Percentiles rank a stretch among this genome's conserved stretches.
Conservation (phyloP, 768 basidiomycete genomes). For the Trametes punicea region DNA sequence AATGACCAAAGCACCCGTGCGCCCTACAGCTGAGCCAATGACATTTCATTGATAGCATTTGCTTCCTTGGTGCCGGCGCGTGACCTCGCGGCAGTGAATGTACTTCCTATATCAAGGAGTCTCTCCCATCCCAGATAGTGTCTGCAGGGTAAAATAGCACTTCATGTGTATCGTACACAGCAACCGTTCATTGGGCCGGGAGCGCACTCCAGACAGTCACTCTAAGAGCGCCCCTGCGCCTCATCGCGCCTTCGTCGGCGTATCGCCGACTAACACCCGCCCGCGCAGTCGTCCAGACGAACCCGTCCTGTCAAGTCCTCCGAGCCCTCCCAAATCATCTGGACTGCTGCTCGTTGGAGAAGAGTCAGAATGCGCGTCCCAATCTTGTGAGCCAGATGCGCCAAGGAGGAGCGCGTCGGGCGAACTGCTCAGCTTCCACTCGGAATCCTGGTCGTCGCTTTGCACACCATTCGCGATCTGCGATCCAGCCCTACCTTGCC, state of each 20-base stretch:
- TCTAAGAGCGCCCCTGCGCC: background rate
- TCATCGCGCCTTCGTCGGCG: slow-evolving; percentile 24
- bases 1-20: slow-evolving; percentile 6
- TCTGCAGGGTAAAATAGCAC: too few relatives aligned
- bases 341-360: slow-evolving; percentile 17
- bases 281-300: background rate
- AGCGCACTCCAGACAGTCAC: too few relatives aligned
- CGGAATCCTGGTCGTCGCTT: slow-evolving; percentile 25
- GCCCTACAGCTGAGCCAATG: background rate
- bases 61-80: slow-evolving; percentile 1
- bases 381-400: slow-evolving; percentile 2
- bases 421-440: slow-evolving; percentile 26
- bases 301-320: background rate
- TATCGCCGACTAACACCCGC: slow-evolving; percentile 20
- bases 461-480: slow-evolving; percentile 8
- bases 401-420: slow-evolving; percentile 22
- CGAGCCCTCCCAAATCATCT: slow-evolving; percentile 13
- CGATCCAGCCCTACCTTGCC: background rate
- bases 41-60: background rate
- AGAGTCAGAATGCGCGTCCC: background rate
- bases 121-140: background rate
- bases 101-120: slow-evolving; percentile 5
- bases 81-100: slow-evolving; percentile 10
- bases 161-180: too few relatives aligned
- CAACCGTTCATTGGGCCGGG: background rate